Conservation (phyloP, 108 stramenopile genomes). For the Bacterosira constricta region DNA sequence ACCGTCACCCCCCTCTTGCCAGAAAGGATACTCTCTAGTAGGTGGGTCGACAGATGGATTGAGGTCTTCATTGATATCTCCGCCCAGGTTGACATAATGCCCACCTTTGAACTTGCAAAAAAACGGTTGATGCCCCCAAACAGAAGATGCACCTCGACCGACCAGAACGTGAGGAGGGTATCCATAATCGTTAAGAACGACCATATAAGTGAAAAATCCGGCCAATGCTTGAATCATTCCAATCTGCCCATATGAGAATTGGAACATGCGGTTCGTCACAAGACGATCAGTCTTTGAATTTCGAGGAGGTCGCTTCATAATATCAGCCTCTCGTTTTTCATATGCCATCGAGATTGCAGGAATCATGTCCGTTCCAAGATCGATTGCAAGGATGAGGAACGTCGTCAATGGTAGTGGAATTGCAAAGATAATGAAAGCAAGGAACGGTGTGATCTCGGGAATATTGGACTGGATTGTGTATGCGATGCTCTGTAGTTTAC, state of each 20-base stretch:
- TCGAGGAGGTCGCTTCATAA: conserved; percentile 69
- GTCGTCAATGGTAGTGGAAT: conserved; percentile 66
- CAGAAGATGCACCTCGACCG: too few relatives aligned
- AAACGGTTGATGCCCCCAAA: too few relatives aligned
- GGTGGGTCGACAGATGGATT: too few relatives aligned
- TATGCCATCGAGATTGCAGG: conserved; percentile 73
- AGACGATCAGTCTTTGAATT: conserved; percentile 54
- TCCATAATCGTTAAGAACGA: too few relatives aligned
- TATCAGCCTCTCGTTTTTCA: conserved; percentile 57
- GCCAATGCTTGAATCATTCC: conserved; percentile 63
- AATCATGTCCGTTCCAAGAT: conserved; percentile 65
- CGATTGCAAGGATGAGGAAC: conserved; percentile 68
- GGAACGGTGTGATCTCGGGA: conserved; percentile 58
- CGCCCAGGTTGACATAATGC: too few relatives aligned
- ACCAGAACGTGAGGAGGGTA: too few relatives aligned
- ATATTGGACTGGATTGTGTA: conserved; percentile 61
- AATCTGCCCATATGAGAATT: conserved; percentile 58
- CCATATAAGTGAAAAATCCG: conserved; percentile 59
- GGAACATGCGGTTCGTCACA: conserved; percentile 54
- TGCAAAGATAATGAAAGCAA: conserved; percentile 55
- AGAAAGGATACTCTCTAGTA: too few relatives aligned
- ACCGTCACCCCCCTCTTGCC: too few relatives aligned
- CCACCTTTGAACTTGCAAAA: too few relatives aligned
- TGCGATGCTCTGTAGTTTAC: too few relatives aligned
- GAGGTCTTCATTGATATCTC: too few relatives aligned